phyloP scores from a whole-genome alignment of 148 eudicot species.

The Camellia sinensis region DNA sequence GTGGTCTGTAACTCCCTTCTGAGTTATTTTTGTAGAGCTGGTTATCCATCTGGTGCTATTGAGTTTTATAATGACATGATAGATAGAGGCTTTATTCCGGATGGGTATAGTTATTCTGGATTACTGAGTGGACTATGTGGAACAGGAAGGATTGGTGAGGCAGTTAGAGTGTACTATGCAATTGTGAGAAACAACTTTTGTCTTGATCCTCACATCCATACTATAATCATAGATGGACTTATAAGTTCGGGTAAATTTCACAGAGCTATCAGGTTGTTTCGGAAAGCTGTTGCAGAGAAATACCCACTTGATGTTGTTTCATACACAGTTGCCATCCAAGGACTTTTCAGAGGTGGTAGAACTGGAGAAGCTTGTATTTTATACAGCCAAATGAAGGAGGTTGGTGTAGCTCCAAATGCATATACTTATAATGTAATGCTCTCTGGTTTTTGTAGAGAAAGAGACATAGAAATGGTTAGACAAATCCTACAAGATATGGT shows the following conservation, averaged over 20 bases:
- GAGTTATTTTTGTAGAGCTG: constrained; percentile 52
- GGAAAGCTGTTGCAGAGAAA: constrained; percentile 28
- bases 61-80: constrained; percentile 44
- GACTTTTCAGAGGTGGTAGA: constrained; percentile 38
- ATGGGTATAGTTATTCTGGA: constrained; percentile 49
- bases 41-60: constrained; percentile 41
- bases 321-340: constrained; percentile 40
- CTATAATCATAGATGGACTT: constrained; percentile 35
- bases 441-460: constrained; percentile 37
- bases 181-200: constrained; percentile 24
- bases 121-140: constrained; percentile 39
- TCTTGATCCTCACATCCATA: constrained; percentile 45
- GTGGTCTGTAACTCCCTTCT: constrained; percentile 43
- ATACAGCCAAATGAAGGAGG: constrained; percentile 45
- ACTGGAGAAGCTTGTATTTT: constrained; percentile 37
- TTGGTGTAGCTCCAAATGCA: constrained; percentile 36
- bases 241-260: constrained; percentile 33
- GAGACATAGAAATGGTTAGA: constrained; percentile 33
- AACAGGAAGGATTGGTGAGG: constrained; percentile 30
- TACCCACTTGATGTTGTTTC: constrained; percentile 44
- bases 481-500: constrained; percentile 38
- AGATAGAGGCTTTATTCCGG: constrained; percentile 36
- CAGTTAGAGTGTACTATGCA: constrained; percentile 41
- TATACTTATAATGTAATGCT: constrained; percentile 34
- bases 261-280: constrained; percentile 36